These are phyloP conservation scores for Vanrija pseudolonga DNA, from an alignment of 1,284 basidiomycete genomes.

Conservation along the genomic window DNA sequence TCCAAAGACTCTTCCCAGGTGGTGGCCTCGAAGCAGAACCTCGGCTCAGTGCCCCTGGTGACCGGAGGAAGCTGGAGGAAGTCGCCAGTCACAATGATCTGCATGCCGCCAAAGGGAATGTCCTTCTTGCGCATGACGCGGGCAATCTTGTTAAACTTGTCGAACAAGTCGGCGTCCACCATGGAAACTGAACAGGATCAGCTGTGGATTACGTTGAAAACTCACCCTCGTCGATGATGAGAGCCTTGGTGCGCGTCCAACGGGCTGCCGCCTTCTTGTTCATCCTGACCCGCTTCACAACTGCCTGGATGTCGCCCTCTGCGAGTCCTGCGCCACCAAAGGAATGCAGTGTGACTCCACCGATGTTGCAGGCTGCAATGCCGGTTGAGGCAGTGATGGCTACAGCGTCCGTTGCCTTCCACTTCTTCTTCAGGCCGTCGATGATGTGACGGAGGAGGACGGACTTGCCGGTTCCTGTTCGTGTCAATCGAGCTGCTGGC, in stretches of 20 bases:
- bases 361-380: conserved; percentile 91
- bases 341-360: conserved; percentile 87
- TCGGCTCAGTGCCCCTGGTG: conserved; percentile 52
- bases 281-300: conserved; percentile 66
- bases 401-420: conserved; percentile 57
- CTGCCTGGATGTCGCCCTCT: conserved; percentile 60
- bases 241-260: conserved; percentile 71
- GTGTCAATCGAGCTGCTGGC: neutral
- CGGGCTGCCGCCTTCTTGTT: conserved; percentile 65
- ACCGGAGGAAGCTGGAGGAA: conserved; percentile 98
- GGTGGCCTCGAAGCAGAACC: conserved; percentile 85
- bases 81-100: conserved; percentile 88
- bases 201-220: neutral
- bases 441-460: conserved; percentile 90
- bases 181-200: conserved; percentile 70
- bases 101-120: conserved; percentile 90
- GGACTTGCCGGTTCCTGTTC: conserved; percentile 85
- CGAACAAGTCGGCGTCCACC: conserved; percentile 79
- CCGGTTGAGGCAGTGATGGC: conserved; percentile 86
- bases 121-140: conserved; percentile 57
- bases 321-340: conserved; percentile 87
- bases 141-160: conserved; percentile 49
- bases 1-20: conserved; percentile 74
- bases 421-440: conserved; percentile 56
- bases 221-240: conserved; percentile 91